Percentiles rank a stretch among this genome's conserved stretches.
Evolutionary conservation across 2,329 filamentous ascomycete genomes (phyloP).

Genomic region (Ramularia endophylla): DNA sequence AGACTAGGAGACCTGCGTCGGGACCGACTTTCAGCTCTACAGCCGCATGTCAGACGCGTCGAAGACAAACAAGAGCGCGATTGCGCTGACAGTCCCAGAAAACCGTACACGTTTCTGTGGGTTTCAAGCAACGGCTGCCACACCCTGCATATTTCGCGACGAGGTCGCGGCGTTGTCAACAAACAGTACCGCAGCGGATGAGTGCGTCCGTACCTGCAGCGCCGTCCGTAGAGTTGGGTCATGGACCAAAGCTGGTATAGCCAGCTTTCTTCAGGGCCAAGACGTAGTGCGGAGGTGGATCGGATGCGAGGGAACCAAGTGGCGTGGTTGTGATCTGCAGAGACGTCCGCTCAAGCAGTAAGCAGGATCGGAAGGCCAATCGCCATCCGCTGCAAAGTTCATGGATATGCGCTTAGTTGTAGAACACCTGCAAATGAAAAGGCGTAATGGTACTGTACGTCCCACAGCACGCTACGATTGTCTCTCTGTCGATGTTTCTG

Average conservation of each 20-base stretch:
- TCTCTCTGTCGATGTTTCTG: no score
- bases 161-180: constrained; percentile 12
- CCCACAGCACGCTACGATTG: no score
- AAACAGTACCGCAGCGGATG: constrained; percentile 10
- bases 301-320: constrained; percentile 1
- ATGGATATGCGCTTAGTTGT: no score
- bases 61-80: constrained; percentile 8
- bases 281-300: neutral
- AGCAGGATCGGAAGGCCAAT: no score
- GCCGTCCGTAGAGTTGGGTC: constrained; percentile 10
- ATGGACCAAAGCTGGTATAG: constrained; percentile 1
- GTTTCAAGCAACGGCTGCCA: constrained; percentile 8
- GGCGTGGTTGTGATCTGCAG: constrained; percentile 13
- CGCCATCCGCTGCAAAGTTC: no score
- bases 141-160: neutral
- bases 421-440: no score
- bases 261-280: constrained; percentile 1
- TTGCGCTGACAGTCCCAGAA: constrained; percentile 11
- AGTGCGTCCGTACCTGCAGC: constrained; percentile 15
- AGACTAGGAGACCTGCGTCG: neutral
- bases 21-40: neutral
- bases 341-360: neutral
- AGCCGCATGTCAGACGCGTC: constrained; percentile 10
- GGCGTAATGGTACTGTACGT: no score
- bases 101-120: constrained; percentile 4